phyloP scores from a whole-genome alignment of 331 rosid species.

The Dryas integrifolia region DNA sequence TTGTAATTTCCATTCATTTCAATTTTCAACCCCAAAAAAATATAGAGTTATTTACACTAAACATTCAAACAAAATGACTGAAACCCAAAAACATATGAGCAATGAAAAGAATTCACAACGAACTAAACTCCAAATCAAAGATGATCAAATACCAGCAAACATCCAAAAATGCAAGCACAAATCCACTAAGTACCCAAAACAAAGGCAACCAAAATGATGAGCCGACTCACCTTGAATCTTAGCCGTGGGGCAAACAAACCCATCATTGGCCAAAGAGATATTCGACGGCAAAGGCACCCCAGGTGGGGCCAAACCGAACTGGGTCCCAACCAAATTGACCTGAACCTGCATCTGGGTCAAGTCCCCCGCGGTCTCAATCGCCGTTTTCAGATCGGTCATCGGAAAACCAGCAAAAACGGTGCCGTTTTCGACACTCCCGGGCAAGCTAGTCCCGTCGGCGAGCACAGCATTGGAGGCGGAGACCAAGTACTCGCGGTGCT shows the following conservation, averaged over 20 bases:
- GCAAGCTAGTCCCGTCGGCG: slow-evolving; percentile 54
- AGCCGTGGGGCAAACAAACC: slow-evolving; percentile 50
- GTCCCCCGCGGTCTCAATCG: slow-evolving; percentile 89
- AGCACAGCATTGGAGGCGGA: slow-evolving; percentile 70
- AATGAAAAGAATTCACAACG: background rate
- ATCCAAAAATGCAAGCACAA: background rate
- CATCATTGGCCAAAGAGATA: slow-evolving; percentile 72
- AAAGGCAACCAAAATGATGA: background rate
- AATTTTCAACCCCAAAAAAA: too few species aligned
- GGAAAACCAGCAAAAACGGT: slow-evolving; percentile 76
- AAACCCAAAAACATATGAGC: background rate
- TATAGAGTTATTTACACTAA: background rate
- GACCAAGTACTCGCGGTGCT: slow-evolving; percentile 60
- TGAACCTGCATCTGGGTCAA: slow-evolving; percentile 70
- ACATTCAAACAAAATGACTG: background rate
- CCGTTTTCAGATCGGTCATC: slow-evolving; percentile 80
- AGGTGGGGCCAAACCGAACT: slow-evolving; percentile 75
- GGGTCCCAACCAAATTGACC: slow-evolving; percentile 65
- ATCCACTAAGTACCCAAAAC: background rate
- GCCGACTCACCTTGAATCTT: slow-evolving; percentile 42
- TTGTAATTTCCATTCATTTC: too few species aligned
- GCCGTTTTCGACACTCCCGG: slow-evolving; percentile 70
- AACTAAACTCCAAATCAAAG: background rate
- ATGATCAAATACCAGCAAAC: background rate
- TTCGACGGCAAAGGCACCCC: slow-evolving; percentile 60